phyloP scores from a whole-genome alignment of 2,329 filamentous ascomycete genomes.

The Sclerotinia borealis region DNA sequence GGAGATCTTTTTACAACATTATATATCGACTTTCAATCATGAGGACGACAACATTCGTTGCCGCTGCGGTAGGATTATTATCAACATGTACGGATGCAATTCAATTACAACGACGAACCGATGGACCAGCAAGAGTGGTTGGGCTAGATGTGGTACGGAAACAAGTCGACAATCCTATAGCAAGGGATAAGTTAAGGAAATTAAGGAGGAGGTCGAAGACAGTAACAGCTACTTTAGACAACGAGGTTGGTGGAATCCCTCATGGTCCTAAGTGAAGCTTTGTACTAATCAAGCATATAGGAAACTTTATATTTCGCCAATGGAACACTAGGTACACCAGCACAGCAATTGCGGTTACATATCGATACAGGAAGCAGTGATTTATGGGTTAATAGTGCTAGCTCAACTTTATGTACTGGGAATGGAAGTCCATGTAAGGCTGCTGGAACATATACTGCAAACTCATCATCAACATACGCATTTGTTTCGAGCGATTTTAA shows the following conservation, averaged over 20 bases:
- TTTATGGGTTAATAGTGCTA: conserved; percentile 62
- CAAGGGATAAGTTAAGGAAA: conserved; percentile 35
- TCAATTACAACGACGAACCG: conserved; percentile 25
- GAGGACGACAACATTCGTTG: conserved; percentile 25
- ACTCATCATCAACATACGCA: conserved; percentile 68
- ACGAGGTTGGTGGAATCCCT: conserved; percentile 40
- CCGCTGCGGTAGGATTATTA: conserved; percentile 25
- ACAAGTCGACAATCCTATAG: conserved; percentile 24
- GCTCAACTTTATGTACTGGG: conserved; percentile 53
- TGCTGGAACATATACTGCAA: conserved; percentile 63
- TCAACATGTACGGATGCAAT: conserved; percentile 27
- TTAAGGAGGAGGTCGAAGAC: conserved; percentile 41
- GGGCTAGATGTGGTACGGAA: conserved; percentile 29
- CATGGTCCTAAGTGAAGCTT: background rate
- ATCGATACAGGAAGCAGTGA: conserved; percentile 66
- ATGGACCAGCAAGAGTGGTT: conserved; percentile 29
- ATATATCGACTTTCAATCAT: conserved; percentile 17
- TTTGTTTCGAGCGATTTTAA: conserved; percentile 74
- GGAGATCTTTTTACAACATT: background rate
- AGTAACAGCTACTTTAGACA: conserved; percentile 45
- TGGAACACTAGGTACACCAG: conserved; percentile 55
- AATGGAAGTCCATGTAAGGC: conserved; percentile 46
- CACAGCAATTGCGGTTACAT: conserved; percentile 51
- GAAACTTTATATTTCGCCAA: conserved; percentile 61
- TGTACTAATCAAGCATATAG: conserved; percentile 34